Percentiles rank a stretch among this genome's conserved stretches.
phyloP scores from a whole-genome alignment of 129 eudicot species.

The Flaveria ramosissima region DNA sequence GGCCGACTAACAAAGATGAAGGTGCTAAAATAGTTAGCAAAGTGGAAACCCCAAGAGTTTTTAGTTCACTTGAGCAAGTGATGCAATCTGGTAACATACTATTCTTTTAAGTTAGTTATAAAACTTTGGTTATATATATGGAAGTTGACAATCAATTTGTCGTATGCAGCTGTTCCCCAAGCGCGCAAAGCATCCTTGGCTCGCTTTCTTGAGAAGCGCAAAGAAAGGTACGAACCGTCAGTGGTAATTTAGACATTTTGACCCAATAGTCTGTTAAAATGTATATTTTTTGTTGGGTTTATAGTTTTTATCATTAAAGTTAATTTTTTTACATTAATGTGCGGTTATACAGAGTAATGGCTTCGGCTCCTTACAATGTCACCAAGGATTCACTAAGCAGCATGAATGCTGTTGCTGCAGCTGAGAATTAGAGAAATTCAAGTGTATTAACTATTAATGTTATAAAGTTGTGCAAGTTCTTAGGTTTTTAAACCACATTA shows the following conservation, averaged over 20 bases:
- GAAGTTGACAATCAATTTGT: constrained; percentile 22
- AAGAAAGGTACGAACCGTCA: constrained; percentile 54
- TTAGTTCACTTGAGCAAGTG: constrained; percentile 39
- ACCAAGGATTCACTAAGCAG: constrained; percentile 36
- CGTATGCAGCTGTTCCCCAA: constrained; percentile 66
- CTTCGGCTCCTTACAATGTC: constrained; percentile 51
- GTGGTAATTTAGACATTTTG: background rate
- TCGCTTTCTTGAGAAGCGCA: constrained; percentile 78
- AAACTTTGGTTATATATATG: background rate
- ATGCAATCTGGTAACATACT: constrained; percentile 35
- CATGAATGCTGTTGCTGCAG: constrained; percentile 32
- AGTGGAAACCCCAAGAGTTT: constrained; percentile 43
- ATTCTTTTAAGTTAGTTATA: background rate
- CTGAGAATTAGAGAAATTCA: constrained; percentile 26
- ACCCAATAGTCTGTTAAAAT: background rate
- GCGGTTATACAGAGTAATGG: constrained; percentile 48
- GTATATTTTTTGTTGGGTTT: background rate
- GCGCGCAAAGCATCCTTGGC: constrained; percentile 75
- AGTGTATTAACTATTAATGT: background rate
- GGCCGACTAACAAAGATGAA: constrained; percentile 35
- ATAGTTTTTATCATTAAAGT: constrained; percentile 3
- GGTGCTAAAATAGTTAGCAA: constrained; percentile 32
- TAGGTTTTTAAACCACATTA: constrained; percentile 41
- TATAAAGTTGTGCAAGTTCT: constrained; percentile 28
- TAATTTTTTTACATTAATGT: background rate